Evolutionary conservation across 768 basidiomycete species (phyloP), one percentile per base, ranked within the genome.

Genomic region (Boletus tomentosulus): DNA sequence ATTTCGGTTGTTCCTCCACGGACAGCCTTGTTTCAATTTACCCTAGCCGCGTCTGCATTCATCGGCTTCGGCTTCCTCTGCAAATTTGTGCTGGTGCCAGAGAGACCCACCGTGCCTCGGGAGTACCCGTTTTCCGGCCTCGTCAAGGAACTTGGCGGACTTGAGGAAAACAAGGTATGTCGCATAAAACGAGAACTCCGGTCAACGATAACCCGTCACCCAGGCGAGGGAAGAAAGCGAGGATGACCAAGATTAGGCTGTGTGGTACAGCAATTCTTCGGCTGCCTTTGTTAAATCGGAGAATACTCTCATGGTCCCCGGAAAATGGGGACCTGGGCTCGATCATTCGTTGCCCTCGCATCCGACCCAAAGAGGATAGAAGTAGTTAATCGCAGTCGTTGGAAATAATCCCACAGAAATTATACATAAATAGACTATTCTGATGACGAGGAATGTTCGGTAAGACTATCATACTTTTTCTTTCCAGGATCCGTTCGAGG

Each of bases 91-190:
- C 68, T 85, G 27, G 67, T 80, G 3, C 87, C 83, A 13, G 84
- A 85, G 28, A 73, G 79, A 9, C 87, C 87, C 24, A 81, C 80
- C 13, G 72, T 86, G 5, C 85, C 82, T 15, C 84, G 91, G 46
- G 78, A 87, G 59, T 93, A 89, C 62, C 91, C 91, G 2, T 90
- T 77, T 64, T 76, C 77, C 48, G 91, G 91, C 7, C 76, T 93
- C 33, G 82, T 86, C 34, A 78, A 70, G 52, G 91, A 92, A 68
- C 79, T 93, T 9, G 91, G 91, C 19, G 89, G 91, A 12, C 58
- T 86, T 52, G 83, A 88, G 58, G 85, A 81, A 62, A 90, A 88
- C 69, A 87, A 88, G 80, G 91, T 89, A 53, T 15, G 79, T 64
- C 37, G 15, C 30, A 37, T 25, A 33, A 1, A 24, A 39, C 47